Conservation (phyloP, 768 basidiomycete genomes). For the Vararia minispora region DNA sequence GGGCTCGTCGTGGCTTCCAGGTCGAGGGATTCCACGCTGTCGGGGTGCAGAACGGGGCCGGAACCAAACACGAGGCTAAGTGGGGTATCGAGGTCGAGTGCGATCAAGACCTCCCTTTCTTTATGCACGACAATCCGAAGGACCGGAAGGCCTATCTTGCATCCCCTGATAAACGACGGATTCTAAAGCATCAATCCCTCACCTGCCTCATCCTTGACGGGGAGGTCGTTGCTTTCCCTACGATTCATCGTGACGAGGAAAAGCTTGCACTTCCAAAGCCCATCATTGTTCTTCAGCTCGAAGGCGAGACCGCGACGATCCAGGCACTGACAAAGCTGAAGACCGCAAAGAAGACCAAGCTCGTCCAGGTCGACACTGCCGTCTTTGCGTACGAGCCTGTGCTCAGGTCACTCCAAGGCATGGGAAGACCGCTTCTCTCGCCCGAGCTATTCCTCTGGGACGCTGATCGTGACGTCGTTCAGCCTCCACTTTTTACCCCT, state of each 20-base stretch:
- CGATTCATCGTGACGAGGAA: slow-evolving; percentile 42
- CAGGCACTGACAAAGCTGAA: slow-evolving; percentile 32
- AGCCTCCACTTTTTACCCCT: slow-evolving; percentile 10
- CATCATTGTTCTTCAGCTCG: slow-evolving; percentile 40
- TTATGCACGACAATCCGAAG: slow-evolving; percentile 18
- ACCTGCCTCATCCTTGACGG: slow-evolving; percentile 39
- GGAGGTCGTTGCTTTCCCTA: slow-evolving; percentile 40
- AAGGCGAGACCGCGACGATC: slow-evolving; percentile 28
- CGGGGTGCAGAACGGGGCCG: slow-evolving; percentile 25
- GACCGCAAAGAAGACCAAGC: slow-evolving; percentile 23
- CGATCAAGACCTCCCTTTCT: slow-evolving; percentile 17
- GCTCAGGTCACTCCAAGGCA: slow-evolving; percentile 40
- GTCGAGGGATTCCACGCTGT: slow-evolving; percentile 26
- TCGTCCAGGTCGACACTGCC: slow-evolving; percentile 50
- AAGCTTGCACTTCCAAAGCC: slow-evolving; percentile 37
- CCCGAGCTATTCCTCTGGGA: slow-evolving; percentile 47
- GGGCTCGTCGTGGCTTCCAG: slow-evolving; percentile 27
- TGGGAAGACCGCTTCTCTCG: slow-evolving; percentile 32
- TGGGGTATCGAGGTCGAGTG: slow-evolving; percentile 28
- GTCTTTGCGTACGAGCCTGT: slow-evolving; percentile 56
- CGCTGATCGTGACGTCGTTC: slow-evolving; percentile 12
- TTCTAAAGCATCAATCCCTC: slow-evolving; percentile 43
- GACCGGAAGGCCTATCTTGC: slow-evolving; percentile 29
- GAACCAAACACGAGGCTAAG: slow-evolving; percentile 26
- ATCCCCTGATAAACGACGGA: slow-evolving; percentile 27